A percentile compares a stretch with the other conserved stretches of the same genome.
phyloP scores from a whole-genome alignment of 129 eudicot species.

The Artemisia argyi region DNA sequence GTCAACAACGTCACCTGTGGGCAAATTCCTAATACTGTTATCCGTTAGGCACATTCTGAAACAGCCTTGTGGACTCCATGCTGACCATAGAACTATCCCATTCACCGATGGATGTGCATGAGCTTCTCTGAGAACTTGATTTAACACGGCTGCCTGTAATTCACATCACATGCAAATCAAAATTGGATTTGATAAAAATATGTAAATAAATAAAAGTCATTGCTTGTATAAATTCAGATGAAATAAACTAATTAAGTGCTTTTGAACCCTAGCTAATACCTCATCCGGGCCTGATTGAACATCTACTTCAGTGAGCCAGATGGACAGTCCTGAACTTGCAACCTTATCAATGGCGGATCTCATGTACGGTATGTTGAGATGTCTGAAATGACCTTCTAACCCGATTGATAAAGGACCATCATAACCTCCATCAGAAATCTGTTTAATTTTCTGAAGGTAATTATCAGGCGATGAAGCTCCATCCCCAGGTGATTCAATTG shows the following conservation, averaged over 20 bases:
- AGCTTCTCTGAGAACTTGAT: conserved; percentile 57
- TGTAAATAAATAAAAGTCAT: no score
- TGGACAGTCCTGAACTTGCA: conserved; percentile 49
- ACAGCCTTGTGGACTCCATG: conserved; percentile 47
- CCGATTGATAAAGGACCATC: conserved; percentile 58
- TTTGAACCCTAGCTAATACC: conserved; percentile 17
- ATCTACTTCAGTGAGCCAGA: conserved; percentile 82
- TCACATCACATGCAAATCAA: conserved; percentile 4
- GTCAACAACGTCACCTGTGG: conserved; percentile 65
- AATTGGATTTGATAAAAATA: not conserved
- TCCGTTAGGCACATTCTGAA: conserved; percentile 61
- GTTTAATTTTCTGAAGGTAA: conserved; percentile 43
- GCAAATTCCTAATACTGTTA: conserved; percentile 42
- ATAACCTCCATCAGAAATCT: conserved; percentile 34
- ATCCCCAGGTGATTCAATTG: conserved; percentile 51
- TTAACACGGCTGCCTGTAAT: conserved; percentile 44
- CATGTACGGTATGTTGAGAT: conserved; percentile 49
- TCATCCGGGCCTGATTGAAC: conserved; percentile 40
- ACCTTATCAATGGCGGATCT: conserved; percentile 61
- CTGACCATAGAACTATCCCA: conserved; percentile 79
- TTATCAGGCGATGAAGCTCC: conserved; percentile 30
- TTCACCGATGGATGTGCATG: conserved; percentile 54
- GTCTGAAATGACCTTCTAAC: conserved; percentile 54
- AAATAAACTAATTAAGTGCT: not conserved
- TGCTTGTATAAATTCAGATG: not conserved